Evolutionary conservation across 306 rosid genomes (phyloP), one percentile per base, ranked within the genome.

Genomic region (Cucurbita ficifolia): DNA sequence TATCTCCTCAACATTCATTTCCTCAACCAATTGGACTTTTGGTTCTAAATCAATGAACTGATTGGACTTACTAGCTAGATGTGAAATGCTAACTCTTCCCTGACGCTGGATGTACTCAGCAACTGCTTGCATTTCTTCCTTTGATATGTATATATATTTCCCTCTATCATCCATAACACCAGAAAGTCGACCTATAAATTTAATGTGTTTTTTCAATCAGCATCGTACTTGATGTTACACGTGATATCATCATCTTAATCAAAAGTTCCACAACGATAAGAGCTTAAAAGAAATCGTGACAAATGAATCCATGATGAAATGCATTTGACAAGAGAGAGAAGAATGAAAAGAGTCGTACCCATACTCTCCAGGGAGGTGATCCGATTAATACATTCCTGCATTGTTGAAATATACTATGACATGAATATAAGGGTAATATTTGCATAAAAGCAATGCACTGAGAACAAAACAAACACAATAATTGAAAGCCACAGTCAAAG

Each of bases 121-220:
- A 70, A 95, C 97, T 21, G 97, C 97, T 82, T 89, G 86, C 99
- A 95, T 95, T 82, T 95, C 99, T 78, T 89, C 97, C 51, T 74
- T 86, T 18, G 96, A 91, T 81, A 95, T 91, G 89, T 91, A 89
- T 73, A 91, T 91, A 45, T 88, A 95, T 73, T 95, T 95, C 60
- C 99, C 99, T 75, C 97, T 86, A 71, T 95, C 99, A 71, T 95
- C 99, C 97, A 91, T 91, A 45, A 95, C 97, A 43, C 99, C 99
- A 3, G 99, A 95, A 77, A 95, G 91, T 33, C 74, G 74, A 6
- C 74, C 74, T 70, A 17, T 7, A 51, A 70, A 29, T 9, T 70
- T 49, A 5, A 10, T 49, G 45, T 42, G 6, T 29, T 49, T 22
- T 18, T 69, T 49, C 24, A 10, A 48, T 69, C 43, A 29, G 56